phyloP scores from a whole-genome alignment of 2,329 filamentous ascomycete genomes.

The Grosmannia huntii region DNA sequence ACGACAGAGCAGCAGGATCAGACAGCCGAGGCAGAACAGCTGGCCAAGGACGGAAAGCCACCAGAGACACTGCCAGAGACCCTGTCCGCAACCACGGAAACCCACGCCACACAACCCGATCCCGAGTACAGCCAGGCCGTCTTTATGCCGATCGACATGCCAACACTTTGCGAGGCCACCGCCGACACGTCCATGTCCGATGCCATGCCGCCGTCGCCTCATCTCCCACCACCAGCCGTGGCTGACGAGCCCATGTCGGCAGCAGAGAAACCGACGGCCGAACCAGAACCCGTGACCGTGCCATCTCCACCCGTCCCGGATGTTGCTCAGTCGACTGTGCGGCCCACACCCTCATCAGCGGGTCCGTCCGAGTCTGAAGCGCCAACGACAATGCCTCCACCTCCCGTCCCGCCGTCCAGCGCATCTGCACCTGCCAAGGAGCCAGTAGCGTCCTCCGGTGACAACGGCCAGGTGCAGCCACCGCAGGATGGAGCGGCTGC shows the following conservation, averaged over 20 bases:
- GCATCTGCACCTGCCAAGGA: not conserved
- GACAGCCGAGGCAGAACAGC: not conserved
- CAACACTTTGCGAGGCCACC: not conserved
- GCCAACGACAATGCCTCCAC: not conserved
- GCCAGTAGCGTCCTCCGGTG: not conserved
- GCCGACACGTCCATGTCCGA: not conserved
- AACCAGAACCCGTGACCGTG: not conserved
- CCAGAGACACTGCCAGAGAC: not conserved
- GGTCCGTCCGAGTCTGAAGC: not conserved
- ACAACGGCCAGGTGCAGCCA: not conserved
- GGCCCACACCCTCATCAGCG: not conserved
- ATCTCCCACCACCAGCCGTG: too few species aligned
- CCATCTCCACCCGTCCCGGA: not conserved
- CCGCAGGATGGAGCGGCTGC: not conserved
- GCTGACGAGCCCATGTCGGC: not conserved
- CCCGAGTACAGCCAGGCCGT: conserved; percentile 3
- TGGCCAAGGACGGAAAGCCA: not conserved
- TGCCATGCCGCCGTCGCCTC: too few species aligned
- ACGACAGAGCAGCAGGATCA: not conserved
- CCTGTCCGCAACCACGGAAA: not conserved
- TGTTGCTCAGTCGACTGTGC: not conserved
- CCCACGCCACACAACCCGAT: not conserved
- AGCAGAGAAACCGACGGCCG: too few species aligned
- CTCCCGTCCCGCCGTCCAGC: not conserved
- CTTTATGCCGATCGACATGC: conserved; percentile 7